phyloP scores from a whole-genome alignment of 345 rosid genomes.

The Rubroshorea leprosula region DNA sequence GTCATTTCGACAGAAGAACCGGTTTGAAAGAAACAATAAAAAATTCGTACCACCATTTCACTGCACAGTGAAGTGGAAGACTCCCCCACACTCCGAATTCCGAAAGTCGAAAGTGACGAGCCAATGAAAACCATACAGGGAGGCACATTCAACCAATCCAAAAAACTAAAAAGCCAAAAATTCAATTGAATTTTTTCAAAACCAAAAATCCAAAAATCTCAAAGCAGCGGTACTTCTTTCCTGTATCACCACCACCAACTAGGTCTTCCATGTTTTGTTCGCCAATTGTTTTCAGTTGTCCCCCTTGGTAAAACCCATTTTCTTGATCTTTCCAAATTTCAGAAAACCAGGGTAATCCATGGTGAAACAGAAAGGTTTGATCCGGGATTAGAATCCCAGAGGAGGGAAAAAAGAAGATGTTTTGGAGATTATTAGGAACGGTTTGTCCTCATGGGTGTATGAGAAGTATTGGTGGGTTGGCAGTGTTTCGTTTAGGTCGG shows the following conservation, averaged over 20 bases:
- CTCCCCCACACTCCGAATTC: constrained; percentile 1
- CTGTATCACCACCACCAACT: constrained; percentile 8
- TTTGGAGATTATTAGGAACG: constrained; percentile 30
- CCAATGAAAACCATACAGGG: constrained; percentile 29
- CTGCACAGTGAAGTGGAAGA: constrained; percentile 23
- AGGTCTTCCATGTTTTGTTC: not conserved
- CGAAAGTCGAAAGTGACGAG: constrained; percentile 32
- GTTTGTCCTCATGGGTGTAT: too few species aligned
- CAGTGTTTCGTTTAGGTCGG: constrained; percentile 12
- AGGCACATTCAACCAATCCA: constrained; percentile 5
- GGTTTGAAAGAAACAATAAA: constrained; percentile 1
- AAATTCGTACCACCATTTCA: constrained; percentile 16
- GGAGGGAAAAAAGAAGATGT: constrained; percentile 24
- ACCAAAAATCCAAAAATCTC: too few species aligned
- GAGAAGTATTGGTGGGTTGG: constrained; percentile 16
- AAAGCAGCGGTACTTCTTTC: constrained; percentile 3
- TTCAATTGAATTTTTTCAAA: not conserved
- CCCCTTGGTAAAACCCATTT: not conserved
- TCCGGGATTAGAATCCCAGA: not conserved
- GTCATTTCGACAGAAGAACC: constrained; percentile 9
- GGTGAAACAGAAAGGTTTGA: constrained; percentile 5
- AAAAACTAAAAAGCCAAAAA: constrained; percentile 4
- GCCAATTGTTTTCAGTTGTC: not conserved
- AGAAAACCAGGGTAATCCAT: constrained; percentile 3
- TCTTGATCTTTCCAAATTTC: too few species aligned